Conservation (phyloP, 1,139 yeast genomes). For the Schizosaccharomyces versatilis region DNA sequence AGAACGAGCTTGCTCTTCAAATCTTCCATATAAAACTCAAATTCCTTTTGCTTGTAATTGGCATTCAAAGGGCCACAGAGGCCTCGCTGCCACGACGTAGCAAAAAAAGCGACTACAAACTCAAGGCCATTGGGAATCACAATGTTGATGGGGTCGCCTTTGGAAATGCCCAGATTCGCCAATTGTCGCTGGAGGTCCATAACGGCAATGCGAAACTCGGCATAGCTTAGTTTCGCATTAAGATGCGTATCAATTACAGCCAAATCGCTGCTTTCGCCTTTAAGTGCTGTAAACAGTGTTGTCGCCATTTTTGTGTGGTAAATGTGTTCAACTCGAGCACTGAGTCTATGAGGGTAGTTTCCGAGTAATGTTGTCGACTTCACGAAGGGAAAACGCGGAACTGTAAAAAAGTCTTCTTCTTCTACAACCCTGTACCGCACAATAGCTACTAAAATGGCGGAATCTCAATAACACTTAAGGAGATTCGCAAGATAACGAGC, state of each 20-base stretch:
- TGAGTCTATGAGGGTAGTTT: too few species aligned
- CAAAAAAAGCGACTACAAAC: slow-evolving; percentile 32
- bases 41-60: slow-evolving; percentile 34
- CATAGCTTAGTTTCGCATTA: slow-evolving; percentile 3
- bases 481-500: too few species aligned
- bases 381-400: too few species aligned
- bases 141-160: slow-evolving; percentile 27
- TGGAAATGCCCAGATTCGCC: slow-evolving; percentile 6
- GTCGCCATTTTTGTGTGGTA: neutral
- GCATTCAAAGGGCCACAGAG: slow-evolving; percentile 48
- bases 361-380: too few species aligned
- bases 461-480: too few species aligned
- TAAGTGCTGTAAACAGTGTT: neutral
- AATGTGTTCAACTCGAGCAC: too few species aligned
- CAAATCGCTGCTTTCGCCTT: neutral
- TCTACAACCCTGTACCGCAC: too few species aligned
- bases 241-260: neutral
- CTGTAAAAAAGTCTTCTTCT: too few species aligned
- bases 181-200: slow-evolving; percentile 6
- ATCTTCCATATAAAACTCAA: slow-evolving; percentile 39
- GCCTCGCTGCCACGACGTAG: slow-evolving; percentile 30
- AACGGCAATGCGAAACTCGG: slow-evolving; percentile 6
- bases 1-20: slow-evolving; percentile 32
- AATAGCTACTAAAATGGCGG: too few species aligned
- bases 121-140: slow-evolving; percentile 39